phyloP scores from a whole-genome alignment of 129 eudicot species.

The Solidago caesia region DNA sequence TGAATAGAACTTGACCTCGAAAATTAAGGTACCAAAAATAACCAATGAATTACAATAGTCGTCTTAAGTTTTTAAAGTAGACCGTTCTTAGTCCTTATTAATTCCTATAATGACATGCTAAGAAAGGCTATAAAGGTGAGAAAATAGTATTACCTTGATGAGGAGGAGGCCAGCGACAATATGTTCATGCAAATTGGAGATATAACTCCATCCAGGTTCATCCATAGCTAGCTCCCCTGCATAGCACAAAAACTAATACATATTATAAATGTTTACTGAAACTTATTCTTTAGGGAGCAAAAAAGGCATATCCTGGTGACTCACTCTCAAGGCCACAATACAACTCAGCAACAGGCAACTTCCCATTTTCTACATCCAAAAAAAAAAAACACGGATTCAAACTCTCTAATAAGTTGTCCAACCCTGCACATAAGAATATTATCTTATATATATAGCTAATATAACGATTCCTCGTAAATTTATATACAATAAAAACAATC shows the following conservation, averaged over 20 bases:
- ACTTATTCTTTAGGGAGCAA: neutral
- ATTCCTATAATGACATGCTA: conserved; percentile 3
- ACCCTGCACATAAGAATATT: conserved; percentile 44
- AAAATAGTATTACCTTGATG: conserved; percentile 40
- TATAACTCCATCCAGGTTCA: conserved; percentile 86
- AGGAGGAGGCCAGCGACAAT: conserved; percentile 61
- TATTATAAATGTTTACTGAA: conserved; percentile 2
- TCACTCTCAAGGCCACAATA: conserved; percentile 70
- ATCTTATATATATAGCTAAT: neutral
- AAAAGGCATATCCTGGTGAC: conserved; percentile 18
- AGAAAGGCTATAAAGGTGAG: neutral
- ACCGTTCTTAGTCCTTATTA: neutral
- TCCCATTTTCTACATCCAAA: conserved; percentile 61
- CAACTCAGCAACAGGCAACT: conserved; percentile 40
- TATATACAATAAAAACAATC: too few relatives aligned
- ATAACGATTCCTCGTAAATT: too few relatives aligned
- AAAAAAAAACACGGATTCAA: conserved; percentile 64
- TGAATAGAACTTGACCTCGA: neutral
- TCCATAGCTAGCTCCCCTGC: conserved; percentile 89
- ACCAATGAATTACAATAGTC: neutral
- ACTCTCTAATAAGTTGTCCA: conserved; percentile 74
- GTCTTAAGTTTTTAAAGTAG: conserved; percentile 6
- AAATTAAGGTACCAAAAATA: neutral
- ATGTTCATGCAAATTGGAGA: conserved; percentile 80
- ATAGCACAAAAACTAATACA: conserved; percentile 3